These are phyloP conservation scores for Aphanomyces invadans DNA, from an alignment of 352 stramenopile species.

Conservation along the genomic window DNA sequence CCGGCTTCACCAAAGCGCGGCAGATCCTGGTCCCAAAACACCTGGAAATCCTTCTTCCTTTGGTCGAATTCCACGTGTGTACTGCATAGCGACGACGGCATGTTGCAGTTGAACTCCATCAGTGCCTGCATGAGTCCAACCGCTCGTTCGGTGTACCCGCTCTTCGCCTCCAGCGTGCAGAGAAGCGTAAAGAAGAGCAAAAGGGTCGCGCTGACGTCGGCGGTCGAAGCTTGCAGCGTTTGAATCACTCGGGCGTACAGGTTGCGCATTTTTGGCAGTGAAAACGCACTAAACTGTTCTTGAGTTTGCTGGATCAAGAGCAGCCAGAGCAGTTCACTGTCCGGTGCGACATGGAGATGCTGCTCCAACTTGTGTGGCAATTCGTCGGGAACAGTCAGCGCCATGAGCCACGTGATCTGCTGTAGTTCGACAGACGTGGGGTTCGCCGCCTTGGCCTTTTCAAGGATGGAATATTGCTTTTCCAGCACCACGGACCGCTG, in stretches of 20 bases:
- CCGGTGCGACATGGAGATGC: conserved; percentile 42
- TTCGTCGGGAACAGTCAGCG: conserved; percentile 29
- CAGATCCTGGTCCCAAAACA: conserved; percentile 30
- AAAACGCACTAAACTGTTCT: conserved; percentile 67
- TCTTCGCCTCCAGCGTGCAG: conserved; percentile 44
- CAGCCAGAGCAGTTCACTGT: conserved; percentile 47
- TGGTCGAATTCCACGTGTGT: too few species aligned
- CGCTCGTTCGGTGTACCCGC: conserved; percentile 51
- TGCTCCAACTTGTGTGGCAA: conserved; percentile 40
- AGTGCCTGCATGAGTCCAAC: conserved; percentile 63
- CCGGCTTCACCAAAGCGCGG: conserved; percentile 29
- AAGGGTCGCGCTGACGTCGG: neutral
- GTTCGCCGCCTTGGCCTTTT: conserved; percentile 45
- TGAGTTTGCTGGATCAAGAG: conserved; percentile 41
- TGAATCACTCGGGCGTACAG: conserved; percentile 56
- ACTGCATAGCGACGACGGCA: neutral
- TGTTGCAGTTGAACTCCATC: conserved; percentile 40
- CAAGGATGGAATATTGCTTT: conserved; percentile 58
- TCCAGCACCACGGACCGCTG: conserved; percentile 34
- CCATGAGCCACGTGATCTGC: conserved; percentile 46
- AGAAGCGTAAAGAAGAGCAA: conserved; percentile 29
- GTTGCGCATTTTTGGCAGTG: conserved; percentile 53
- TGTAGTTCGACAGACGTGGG: conserved; percentile 40
- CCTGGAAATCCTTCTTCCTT: conserved; percentile 29
- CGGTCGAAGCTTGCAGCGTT: conserved; percentile 39